Conservation (phyloP, 2,329 filamentous ascomycete genomes). For the Camillea tinctor region DNA sequence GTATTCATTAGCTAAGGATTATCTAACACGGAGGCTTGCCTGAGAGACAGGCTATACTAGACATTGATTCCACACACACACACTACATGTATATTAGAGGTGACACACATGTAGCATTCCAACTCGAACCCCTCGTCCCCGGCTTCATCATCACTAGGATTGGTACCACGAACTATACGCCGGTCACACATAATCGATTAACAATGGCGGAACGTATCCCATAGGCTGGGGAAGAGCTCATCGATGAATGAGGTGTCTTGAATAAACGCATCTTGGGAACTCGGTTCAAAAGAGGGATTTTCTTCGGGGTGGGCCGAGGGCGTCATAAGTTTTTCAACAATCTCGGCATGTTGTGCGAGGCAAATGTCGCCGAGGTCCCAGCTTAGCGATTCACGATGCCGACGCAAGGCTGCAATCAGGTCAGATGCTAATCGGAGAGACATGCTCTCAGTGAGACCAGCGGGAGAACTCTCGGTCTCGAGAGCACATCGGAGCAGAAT, state of each 20-base stretch:
- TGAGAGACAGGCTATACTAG: no score
- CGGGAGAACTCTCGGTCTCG: constrained; percentile 39
- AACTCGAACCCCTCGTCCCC: no score
- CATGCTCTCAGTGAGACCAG: constrained; percentile 35
- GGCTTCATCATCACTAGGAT: no score
- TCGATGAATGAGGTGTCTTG: constrained; percentile 1
- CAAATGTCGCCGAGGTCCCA: constrained; percentile 55
- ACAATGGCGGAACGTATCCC: not conserved
- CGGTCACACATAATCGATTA: not conserved
- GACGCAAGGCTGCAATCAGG: constrained; percentile 39
- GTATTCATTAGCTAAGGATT: no score
- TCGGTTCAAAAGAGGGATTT: not conserved
- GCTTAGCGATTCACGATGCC: constrained; percentile 36
- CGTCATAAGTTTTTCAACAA: constrained; percentile 43
- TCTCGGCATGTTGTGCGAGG: constrained; percentile 45
- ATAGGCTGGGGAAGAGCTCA: not conserved
- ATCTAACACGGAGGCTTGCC: no score
- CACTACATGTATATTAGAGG: no score
- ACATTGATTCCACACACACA: no score
- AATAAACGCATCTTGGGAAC: not conserved
- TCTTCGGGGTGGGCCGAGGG: not conserved
- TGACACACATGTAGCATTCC: no score
- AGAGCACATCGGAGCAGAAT: constrained; percentile 50
- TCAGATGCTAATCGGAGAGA: constrained; percentile 44
- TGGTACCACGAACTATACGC: not conserved